phyloP scores from a whole-genome alignment of 805 yeast species.

The Cyberlindnera mississippiensis region DNA sequence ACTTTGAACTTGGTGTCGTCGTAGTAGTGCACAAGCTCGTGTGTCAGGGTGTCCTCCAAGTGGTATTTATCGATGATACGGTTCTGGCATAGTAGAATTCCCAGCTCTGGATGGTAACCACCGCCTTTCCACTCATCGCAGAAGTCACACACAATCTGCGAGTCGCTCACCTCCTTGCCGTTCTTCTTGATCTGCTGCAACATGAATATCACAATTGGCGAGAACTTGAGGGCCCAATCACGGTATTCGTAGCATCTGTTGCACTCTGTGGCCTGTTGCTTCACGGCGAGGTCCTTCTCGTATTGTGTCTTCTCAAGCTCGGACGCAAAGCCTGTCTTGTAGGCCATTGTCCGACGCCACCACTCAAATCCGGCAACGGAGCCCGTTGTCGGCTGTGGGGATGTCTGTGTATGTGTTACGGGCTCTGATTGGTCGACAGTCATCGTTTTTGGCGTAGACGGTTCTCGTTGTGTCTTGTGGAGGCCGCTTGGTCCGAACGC shows the following conservation, averaged over 20 bases:
- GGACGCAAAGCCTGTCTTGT: slow-evolving; percentile 65
- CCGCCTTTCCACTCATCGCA: slow-evolving; percentile 87
- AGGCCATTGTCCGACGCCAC: slow-evolving; percentile 74
- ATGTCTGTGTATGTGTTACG: background rate
- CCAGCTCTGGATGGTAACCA: slow-evolving; percentile 88
- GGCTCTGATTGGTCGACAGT: background rate
- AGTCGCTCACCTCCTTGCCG: slow-evolving; percentile 45
- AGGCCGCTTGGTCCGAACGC: too few relatives aligned
- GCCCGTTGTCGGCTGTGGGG: background rate
- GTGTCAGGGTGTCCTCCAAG: slow-evolving; percentile 86
- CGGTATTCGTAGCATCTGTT: slow-evolving; percentile 65
- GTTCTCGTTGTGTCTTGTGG: too few relatives aligned
- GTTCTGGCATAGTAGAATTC: slow-evolving; percentile 85
- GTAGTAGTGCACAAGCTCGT: slow-evolving; percentile 90
- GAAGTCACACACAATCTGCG: slow-evolving; percentile 68
- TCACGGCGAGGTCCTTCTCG: slow-evolving; percentile 48
- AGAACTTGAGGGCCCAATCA: slow-evolving; percentile 74
- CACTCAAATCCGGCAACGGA: slow-evolving; percentile 55
- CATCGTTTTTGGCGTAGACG: background rate
- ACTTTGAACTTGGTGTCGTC: slow-evolving; percentile 87
- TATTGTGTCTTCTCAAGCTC: slow-evolving; percentile 50
- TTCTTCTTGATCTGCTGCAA: slow-evolving; percentile 67
- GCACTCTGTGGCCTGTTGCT: slow-evolving; percentile 53
- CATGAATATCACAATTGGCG: slow-evolving; percentile 88
- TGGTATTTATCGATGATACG: slow-evolving; percentile 65